Base-by-base conservation (phyloP, 805 yeast species). In the Candida nanaspora region DNA sequence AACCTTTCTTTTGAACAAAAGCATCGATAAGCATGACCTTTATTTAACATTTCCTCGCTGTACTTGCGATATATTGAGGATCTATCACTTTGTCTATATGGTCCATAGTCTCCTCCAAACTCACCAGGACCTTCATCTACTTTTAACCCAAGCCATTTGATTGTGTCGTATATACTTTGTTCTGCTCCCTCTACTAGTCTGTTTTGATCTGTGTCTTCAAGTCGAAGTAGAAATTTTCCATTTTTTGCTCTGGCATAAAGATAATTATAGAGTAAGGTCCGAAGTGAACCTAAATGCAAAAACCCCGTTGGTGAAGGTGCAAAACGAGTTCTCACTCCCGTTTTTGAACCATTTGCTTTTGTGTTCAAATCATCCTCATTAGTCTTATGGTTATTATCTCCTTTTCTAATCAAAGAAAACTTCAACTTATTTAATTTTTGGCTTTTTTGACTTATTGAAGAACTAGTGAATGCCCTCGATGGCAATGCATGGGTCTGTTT, bases 291-390 rank as follows among this genome's bases (percentile, higher is more conserved):
- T 44, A 93, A 58, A 57, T 93, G 99, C n/a, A 93, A 68, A 46
- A 76, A 76, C 0, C 99, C 99, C 0, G 99, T 93, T 1, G 99
- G 99, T 2, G 97, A 88, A 0, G 99, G 98, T 0, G 99, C 99
- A 62, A 93, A 93, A 47, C 99, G 65, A 1, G 98, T 86, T 48
- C 96, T 62, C 0, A 80, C 94, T 0, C 93, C 21, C 6, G 7
- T n/a, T n/a, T n/a, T n/a, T n/a, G n/a, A n/a, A n/a, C n/a, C 18
- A 19, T 9, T 6, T 31, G 8, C 33, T 9, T 23, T 23, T 23
- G 26, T 7, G 7, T 23, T 23, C 10, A 10, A 10, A 8, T 8
- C 6, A 15, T 10, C 20, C 3, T 31, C n/a, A 10, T 18, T 18
- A 11, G 13, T 8, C 23, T n/a, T n/a, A n/a, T n/a, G n/a, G 33